Base-by-base conservation (phyloP, 2,329 filamentous ascomycete species). In the Lachnellula hyalina region DNA sequence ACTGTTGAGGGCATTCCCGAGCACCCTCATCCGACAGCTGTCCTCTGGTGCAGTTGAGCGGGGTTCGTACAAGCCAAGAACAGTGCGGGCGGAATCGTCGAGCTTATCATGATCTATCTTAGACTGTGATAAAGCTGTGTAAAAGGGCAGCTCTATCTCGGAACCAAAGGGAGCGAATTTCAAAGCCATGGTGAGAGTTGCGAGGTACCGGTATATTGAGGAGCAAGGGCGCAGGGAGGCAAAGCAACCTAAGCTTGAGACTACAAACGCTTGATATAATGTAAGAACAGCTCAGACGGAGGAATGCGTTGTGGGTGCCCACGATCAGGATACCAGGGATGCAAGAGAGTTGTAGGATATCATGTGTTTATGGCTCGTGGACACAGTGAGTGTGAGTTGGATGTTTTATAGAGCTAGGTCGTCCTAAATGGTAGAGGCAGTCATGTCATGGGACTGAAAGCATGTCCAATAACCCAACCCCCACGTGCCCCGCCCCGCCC, bases 61-160 rank as follows among this genome's bases (percentile, higher is more conserved):
- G 62, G 94, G 84, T 73, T 96, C 90, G 71, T 99, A 99, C 44
- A 96, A 75, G 4, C 94, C 94, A 32, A 96, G 79, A 2, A 97
- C 81, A 57, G 87, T 86, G 45, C 93, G 88, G 23, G 91, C 89
- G 9, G 92, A 96, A 72, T 96, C 93, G 75, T 96, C 89, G 50
- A 99, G 89, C 74, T 92, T 96, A 75, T 96, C 94, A 80, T 96
- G 87, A 71, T 97, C 91, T 70, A 99, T 90, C 75, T 99, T 99
- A 62, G 87, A 88, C 5, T 87, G 84, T 56, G 95, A 94, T n/a
- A 99, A 82, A 5, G 90, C 86, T 46, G 89, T 87, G 71, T 96
- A 99, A 73, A 99, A 99, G 45, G 91, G 90, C 44, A 97, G 80
- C 70, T 99, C 94, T 68, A 97, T 91, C 74, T 96, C 90, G 48